Conservation (phyloP, 306 rosid species). For the Prunus mira region DNA sequence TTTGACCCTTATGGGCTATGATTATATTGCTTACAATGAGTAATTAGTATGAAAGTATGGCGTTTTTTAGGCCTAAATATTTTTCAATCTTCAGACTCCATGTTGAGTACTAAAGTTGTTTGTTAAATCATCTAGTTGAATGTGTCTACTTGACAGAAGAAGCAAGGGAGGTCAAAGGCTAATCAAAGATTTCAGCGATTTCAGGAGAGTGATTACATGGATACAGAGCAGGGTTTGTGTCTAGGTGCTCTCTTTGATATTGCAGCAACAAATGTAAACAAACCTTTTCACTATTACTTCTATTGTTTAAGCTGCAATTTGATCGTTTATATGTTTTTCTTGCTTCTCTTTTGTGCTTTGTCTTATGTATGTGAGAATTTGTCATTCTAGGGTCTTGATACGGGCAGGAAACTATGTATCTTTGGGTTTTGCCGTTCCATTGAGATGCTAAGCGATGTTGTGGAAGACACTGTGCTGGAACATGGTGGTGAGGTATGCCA, state of each 20-base stretch:
- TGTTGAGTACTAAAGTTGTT: slow-evolving; percentile 19
- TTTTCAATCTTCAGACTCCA: slow-evolving; percentile 13
- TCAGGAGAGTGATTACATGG: slow-evolving; percentile 91
- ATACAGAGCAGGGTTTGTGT: slow-evolving; percentile 81
- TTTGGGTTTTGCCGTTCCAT: slow-evolving; percentile 94
- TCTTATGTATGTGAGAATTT: slow-evolving; percentile 18
- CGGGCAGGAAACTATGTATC: slow-evolving; percentile 85
- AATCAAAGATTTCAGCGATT: slow-evolving; percentile 59
- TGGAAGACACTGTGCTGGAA: slow-evolving; percentile 90
- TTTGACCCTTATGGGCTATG: background rate
- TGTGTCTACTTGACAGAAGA: slow-evolving; percentile 53
- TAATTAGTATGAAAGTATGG: background rate
- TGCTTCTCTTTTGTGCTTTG: background rate
- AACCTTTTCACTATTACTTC: slow-evolving; percentile 8
- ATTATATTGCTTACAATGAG: background rate
- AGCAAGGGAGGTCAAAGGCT: slow-evolving; percentile 59
- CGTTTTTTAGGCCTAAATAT: too few species aligned
- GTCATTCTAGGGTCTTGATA: slow-evolving; percentile 78
- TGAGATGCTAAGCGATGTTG: slow-evolving; percentile 97
- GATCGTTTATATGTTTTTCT: background rate
- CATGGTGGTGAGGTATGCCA: slow-evolving; percentile 91
- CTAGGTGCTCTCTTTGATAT: slow-evolving; percentile 92
- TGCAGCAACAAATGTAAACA: slow-evolving; percentile 86
- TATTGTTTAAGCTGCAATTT: background rate
- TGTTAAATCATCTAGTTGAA: slow-evolving; percentile 18